These are phyloP conservation scores for Crithidia expoeki DNA, from an alignment of 208 protist species.

Conservation along the genomic window DNA sequence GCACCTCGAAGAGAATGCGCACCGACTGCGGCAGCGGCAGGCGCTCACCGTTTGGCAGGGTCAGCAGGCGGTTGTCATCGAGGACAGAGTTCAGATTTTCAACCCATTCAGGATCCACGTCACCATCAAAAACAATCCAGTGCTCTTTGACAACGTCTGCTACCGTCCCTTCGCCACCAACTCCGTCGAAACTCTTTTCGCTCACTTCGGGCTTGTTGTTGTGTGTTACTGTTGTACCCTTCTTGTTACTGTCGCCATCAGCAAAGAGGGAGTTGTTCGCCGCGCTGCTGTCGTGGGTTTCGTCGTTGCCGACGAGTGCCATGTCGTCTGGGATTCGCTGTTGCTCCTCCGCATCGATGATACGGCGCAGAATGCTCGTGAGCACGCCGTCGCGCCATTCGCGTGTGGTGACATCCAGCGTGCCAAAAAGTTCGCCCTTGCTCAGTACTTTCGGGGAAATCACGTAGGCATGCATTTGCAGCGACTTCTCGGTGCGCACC, in stretches of 20 bases:
- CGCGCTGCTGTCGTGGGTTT: neutral
- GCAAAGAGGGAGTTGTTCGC: neutral
- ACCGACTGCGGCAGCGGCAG: slow-evolving; percentile 97
- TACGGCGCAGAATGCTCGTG: slow-evolving; percentile 96
- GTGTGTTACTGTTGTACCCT: neutral
- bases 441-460: slow-evolving; percentile 99
- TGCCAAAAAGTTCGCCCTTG: slow-evolving; percentile 98
- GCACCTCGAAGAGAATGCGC: slow-evolving; percentile 98
- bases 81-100: slow-evolving; percentile 99
- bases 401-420: slow-evolving; percentile 97
- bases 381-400: slow-evolving; percentile 99
- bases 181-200: neutral
- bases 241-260: neutral
- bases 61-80: slow-evolving; percentile 99
- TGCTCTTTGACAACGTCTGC: slow-evolving; percentile 69
- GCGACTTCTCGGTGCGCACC: slow-evolving; percentile 69
- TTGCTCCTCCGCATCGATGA: slow-evolving; percentile 93
- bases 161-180: neutral
- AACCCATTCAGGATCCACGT: slow-evolving; percentile 99
- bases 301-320: slow-evolving; percentile 20
- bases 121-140: slow-evolving; percentile 99
- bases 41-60: slow-evolving; percentile 99
- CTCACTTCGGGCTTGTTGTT: slow-evolving; percentile 7
- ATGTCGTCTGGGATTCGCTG: slow-evolving; percentile 52
- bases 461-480: slow-evolving; percentile 91